Conservation (phyloP, 2,329 filamentous ascomycete genomes). For the Dactylellina sp. region DNA sequence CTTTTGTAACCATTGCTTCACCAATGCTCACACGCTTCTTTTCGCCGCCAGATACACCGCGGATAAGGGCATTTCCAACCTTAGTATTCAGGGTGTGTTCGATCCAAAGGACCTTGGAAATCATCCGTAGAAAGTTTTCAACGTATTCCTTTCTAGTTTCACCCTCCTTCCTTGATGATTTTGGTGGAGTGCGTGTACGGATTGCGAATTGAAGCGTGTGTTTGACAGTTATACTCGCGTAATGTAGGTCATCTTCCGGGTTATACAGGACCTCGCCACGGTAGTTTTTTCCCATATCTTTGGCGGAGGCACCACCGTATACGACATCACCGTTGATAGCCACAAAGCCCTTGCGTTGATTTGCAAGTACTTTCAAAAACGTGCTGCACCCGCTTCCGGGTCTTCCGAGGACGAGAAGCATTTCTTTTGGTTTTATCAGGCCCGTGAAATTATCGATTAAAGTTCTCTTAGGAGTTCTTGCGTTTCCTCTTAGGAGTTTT, state of each 20-base stretch:
- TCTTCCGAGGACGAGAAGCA: slow-evolving; percentile 83
- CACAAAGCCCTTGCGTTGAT: slow-evolving; percentile 67
- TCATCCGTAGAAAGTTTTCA: slow-evolving; percentile 64
- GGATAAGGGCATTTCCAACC: slow-evolving; percentile 83
- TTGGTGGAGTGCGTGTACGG: slow-evolving; percentile 63
- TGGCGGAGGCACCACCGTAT: slow-evolving; percentile 70
- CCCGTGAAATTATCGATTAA: slow-evolving; percentile 58
- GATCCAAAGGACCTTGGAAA: slow-evolving; percentile 66
- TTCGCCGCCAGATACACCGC: slow-evolving; percentile 83
- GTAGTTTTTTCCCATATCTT: slow-evolving; percentile 71
- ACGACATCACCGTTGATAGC: slow-evolving; percentile 63
- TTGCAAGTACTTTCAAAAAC: slow-evolving; percentile 76
- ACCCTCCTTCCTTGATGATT: slow-evolving; percentile 63
- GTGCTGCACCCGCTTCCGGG: slow-evolving; percentile 78
- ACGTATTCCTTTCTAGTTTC: slow-evolving; percentile 65
- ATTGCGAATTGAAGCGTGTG: slow-evolving; percentile 66
- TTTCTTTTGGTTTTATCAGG: slow-evolving; percentile 72
- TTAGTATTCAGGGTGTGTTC: slow-evolving; percentile 71
- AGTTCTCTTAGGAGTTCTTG: slow-evolving; percentile 46
- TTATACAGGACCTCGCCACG: slow-evolving; percentile 78
- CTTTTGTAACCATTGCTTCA: slow-evolving; percentile 81
- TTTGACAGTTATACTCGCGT: slow-evolving; percentile 66
- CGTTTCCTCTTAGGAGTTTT: slow-evolving; percentile 63
- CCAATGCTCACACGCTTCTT: slow-evolving; percentile 84
- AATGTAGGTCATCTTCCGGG: slow-evolving; percentile 71